Percentiles rank a stretch among this genome's conserved stretches.
These are phyloP conservation scores for Rubia tinctorum DNA, from an alignment of 305 asterid species.

Conservation along the genomic window DNA sequence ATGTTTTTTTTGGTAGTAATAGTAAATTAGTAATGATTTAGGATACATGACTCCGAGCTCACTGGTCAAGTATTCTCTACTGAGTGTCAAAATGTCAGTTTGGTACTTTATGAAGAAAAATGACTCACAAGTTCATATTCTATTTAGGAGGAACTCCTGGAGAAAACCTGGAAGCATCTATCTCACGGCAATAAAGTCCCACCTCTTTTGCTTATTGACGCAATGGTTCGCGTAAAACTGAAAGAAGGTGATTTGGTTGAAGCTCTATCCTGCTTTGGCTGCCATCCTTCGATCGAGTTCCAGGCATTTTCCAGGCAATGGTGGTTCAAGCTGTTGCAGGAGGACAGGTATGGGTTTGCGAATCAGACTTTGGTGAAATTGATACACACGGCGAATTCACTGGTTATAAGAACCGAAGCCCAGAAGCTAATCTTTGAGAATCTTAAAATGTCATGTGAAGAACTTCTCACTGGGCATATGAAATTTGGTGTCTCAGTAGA, in stretches of 20 bases:
- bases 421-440: slow-evolving; percentile 38
- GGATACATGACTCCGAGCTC: not conserved
- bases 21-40: not conserved
- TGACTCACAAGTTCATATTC: slow-evolving; percentile 13
- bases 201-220: slow-evolving; percentile 49
- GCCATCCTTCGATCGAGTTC: slow-evolving; percentile 40
- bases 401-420: slow-evolving; percentile 23
- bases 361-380: slow-evolving; percentile 39
- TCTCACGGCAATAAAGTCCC: slow-evolving; percentile 45
- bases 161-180: slow-evolving; percentile 74
- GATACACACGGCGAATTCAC: slow-evolving; percentile 29
- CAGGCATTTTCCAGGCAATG: slow-evolving; percentile 56
- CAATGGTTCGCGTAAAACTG: slow-evolving; percentile 58
- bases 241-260: slow-evolving; percentile 45
- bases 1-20: not conserved
- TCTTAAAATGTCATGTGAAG: slow-evolving; percentile 53
- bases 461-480: slow-evolving; percentile 29
- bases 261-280: slow-evolving; percentile 49
- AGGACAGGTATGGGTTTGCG: slow-evolving; percentile 37
- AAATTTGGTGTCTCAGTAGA: not conserved
- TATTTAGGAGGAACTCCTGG: slow-evolving; percentile 54
- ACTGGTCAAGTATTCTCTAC: not conserved
- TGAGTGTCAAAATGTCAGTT: not conserved
- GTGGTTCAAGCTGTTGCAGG: slow-evolving; percentile 57
- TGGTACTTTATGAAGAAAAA: not conserved